Percentiles rank a stretch among this genome's conserved stretches.
These are phyloP conservation scores for Naganishia sp. DNA, from an alignment of 1,284 basidiomycete genomes.

Conservation along the genomic window DNA sequence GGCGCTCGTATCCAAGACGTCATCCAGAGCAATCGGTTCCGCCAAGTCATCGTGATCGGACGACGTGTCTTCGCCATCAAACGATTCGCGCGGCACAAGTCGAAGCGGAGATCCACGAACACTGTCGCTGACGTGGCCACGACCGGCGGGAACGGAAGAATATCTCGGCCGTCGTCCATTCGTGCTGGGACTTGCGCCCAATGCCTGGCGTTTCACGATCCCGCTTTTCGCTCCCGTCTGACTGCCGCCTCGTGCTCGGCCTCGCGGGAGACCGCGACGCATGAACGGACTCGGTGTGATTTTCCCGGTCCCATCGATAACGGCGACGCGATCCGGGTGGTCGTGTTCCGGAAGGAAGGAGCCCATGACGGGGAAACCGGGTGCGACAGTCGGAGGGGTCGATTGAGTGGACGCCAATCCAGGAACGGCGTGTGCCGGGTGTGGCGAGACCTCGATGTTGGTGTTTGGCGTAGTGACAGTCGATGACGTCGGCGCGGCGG, in stretches of 20 bases:
- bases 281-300: constrained; percentile 34
- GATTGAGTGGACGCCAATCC: constrained; percentile 13
- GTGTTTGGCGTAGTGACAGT: constrained; percentile 22
- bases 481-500: constrained; percentile 12
- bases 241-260: constrained; percentile 21
- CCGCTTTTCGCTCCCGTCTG: constrained; percentile 19
- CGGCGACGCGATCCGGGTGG: constrained; percentile 30
- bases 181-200: constrained; percentile 26
- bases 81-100: constrained; percentile 23
- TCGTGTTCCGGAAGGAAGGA: constrained; percentile 31
- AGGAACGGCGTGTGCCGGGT: constrained; percentile 17
- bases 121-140: constrained; percentile 22
- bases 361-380: constrained; percentile 31
- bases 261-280: constrained; percentile 22
- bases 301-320: constrained; percentile 34
- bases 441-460: constrained; percentile 19
- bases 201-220: constrained; percentile 16
- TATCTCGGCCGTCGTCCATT: constrained; percentile 28
- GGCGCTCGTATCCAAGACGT: constrained; percentile 31
- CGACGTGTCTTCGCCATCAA: constrained; percentile 34
- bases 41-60: constrained; percentile 32
- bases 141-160: constrained; percentile 31
- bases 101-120: constrained; percentile 29
- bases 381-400: constrained; percentile 1
- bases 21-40: constrained; percentile 32